Evolutionary conservation across 1,284 basidiomycete species (phyloP).

Genomic region (Fistulina hepatica): DNA sequence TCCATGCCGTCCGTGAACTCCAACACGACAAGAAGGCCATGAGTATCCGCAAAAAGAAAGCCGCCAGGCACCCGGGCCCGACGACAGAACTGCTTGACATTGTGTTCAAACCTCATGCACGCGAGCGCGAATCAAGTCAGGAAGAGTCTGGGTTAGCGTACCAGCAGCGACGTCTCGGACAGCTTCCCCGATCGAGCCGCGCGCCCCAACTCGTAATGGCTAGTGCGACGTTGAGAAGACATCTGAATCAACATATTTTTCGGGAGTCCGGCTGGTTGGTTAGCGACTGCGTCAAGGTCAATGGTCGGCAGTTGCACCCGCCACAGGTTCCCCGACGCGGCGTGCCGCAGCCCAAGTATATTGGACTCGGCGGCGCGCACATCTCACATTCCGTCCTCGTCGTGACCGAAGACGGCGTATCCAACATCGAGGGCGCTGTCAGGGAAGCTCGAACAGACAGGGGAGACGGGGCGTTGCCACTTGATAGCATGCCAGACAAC

Average conservation of each 20-base stretch:
- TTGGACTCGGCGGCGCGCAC: slow-evolving; percentile 20
- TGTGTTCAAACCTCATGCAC: slow-evolving; percentile 33
- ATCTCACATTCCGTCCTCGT: slow-evolving; percentile 53
- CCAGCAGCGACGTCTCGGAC: slow-evolving; percentile 2
- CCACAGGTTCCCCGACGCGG: no score
- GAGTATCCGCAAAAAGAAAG: slow-evolving; percentile 28
- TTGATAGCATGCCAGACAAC: no score
- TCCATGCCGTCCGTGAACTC: slow-evolving; percentile 28
- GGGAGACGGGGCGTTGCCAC: no score
- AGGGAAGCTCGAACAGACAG: neutral
- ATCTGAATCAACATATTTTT: slow-evolving; percentile 41
- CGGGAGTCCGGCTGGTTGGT: slow-evolving; percentile 46
- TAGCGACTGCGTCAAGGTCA: slow-evolving; percentile 35
- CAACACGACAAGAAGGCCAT: slow-evolving; percentile 24
- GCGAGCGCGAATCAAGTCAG: slow-evolving; percentile 4
- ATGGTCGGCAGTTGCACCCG: no score
- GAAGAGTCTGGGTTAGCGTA: slow-evolving; percentile 2
- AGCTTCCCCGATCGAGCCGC: neutral
- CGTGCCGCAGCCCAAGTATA: neutral
- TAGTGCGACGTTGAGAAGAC: slow-evolving; percentile 55
- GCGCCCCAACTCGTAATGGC: slow-evolving; percentile 52
- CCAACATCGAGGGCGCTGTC: slow-evolving; percentile 36
- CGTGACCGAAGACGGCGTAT: slow-evolving; percentile 40
- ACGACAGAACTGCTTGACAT: slow-evolving; percentile 48
- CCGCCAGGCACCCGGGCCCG: slow-evolving; percentile 42